Evolutionary conservation across 2,329 filamentous ascomycete genomes (phyloP).

Genomic region (Xylaria sp.): DNA sequence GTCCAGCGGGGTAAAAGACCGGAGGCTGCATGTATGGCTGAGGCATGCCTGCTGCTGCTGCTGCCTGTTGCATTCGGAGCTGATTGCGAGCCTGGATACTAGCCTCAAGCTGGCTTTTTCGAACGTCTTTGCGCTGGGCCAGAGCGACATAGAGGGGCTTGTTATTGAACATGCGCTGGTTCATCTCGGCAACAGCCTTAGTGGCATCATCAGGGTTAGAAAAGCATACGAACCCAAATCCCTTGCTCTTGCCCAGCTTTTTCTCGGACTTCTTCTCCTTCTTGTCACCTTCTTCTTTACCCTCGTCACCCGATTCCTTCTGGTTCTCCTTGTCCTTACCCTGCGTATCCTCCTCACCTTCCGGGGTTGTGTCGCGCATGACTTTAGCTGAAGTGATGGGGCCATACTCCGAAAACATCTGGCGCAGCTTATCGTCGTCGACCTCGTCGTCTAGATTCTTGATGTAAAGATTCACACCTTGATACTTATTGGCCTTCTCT

Average conservation of each 20-base stretch:
- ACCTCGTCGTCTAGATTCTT: slow-evolving; percentile 98
- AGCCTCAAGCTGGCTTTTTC: slow-evolving; percentile 98
- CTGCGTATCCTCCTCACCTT: slow-evolving; percentile 67
- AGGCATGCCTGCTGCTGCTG: slow-evolving; percentile 88
- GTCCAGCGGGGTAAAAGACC: slow-evolving; percentile 90
- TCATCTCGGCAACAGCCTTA: slow-evolving; percentile 99
- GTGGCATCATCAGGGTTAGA: slow-evolving; percentile 99
- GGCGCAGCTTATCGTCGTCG: slow-evolving; percentile 96
- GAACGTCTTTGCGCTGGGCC: slow-evolving; percentile 99
- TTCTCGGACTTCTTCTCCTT: slow-evolving; percentile 71
- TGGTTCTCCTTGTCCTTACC: slow-evolving; percentile 62
- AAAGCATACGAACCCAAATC: slow-evolving; percentile 99
- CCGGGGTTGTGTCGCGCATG: slow-evolving; percentile 83
- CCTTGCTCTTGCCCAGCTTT: slow-evolving; percentile 97
- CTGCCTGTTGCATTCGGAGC: slow-evolving; percentile 96
- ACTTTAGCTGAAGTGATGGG: slow-evolving; percentile 99
- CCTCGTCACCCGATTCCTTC: slow-evolving; percentile 61
- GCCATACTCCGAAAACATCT: slow-evolving; percentile 90
- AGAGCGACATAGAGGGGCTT: slow-evolving; percentile 98
- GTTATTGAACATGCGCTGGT: slow-evolving; percentile 97
- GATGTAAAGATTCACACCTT: slow-evolving; percentile 99
- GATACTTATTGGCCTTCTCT: slow-evolving; percentile 99
- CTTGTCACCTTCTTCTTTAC: slow-evolving; percentile 65
- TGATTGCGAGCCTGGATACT: slow-evolving; percentile 99
- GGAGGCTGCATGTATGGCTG: slow-evolving; percentile 88